Base-by-base conservation (phyloP, 2,329 filamentous ascomycete species). In the Coniochaeta prunicola region DNA sequence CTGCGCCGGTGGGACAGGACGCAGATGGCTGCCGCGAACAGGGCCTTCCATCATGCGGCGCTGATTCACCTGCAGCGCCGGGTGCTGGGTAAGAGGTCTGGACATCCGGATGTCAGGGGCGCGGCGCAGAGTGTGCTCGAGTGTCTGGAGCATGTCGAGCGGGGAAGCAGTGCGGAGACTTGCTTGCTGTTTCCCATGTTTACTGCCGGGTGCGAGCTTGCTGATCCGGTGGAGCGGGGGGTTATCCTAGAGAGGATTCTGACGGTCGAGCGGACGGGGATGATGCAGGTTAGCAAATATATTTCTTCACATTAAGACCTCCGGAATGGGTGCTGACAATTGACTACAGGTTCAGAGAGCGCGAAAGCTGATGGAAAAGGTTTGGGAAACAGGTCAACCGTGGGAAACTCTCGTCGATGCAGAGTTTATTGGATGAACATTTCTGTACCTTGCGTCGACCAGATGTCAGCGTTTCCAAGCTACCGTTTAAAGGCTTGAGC, bases 111-210 rank as follows among this genome's bases (percentile, higher is more conserved):
- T 24, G 87, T 94, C 0, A 85, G 86, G 64, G 73, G 76, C 12
- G 82, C 84, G 0, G 84, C 92, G 5, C 71, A 77, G 38, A 80
- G 83, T 61, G 88, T 93, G 53, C 75, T 90, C 30, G 74, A 76
- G 1, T 81, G 85, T 33, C 74, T 93, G 61, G 76, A 77, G 24
- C 81, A 80, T 38, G 83, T 94, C 55, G 76, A 84, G 13, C 74
- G 79, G 13, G 87, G 88, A 6, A 86, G 86, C 31, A 85, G 85
- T 17, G 89, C 89, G 0, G 90, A 93, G 71, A 86, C 84, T 9
- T 91, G 89, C 66, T 74, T 90, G 19, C 71, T 94, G 40, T 92
- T 94, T 63, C 90, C 91, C 0, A 85, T 94, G 74, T 94, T 94
- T 71, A 90, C 89, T 1, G 90, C 90, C 1, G 91, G 90, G 0